Evolutionary conservation across 2,329 filamentous ascomycete genomes (phyloP), one percentile per base, ranked within the genome.

Genomic region (Penicillium sp.): DNA sequence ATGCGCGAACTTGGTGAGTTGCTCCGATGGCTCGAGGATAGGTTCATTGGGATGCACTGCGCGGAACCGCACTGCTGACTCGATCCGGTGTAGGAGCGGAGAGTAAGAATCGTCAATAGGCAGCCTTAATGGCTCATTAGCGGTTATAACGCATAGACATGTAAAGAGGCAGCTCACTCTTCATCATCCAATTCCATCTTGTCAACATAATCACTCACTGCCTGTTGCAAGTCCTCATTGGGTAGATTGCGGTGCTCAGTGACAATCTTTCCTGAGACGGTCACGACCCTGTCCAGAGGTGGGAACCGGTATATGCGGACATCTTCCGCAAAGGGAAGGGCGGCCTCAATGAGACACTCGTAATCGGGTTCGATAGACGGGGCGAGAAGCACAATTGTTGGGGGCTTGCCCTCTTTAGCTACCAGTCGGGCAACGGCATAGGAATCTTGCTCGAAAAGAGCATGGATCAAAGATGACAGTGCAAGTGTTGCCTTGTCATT

Each of bases 181-280:
- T 81, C 83, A 10, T 83, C 89, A 68, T 89, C 65, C 2, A 99
- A 79, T 69, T 97, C 93, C 94, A 99, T 96, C 7, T 86, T 87
- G 72, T 98, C 92, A 7, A 99, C 92, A 66, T 94, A 98, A 63
- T 91, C 87, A 72, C 88, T 89, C 93, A 99, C 98, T 1, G 92
- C 89, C 50, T 88, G 79, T 55, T 86, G 83, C 24, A 99, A 82
- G 35, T 90, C 86, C 2, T 90, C 83, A 10, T 81, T 88, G 0
- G 95, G 95, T 2, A 99, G 81, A 60, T 96, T 88, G 37, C 91
- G 89, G 69, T 99, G 93, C 67, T 94, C 87, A 11, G 85, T 90
- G 50, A 97, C 79, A 9, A 85, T 83, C 63, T 91, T 90, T 1
- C 94, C 94, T 11, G 88, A 92, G n/a, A 96, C 84, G 0, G 93